Base-by-base conservation (phyloP, 495 filamentous ascomycete genomes). In the Recurvomyces mirabilis region DNA sequence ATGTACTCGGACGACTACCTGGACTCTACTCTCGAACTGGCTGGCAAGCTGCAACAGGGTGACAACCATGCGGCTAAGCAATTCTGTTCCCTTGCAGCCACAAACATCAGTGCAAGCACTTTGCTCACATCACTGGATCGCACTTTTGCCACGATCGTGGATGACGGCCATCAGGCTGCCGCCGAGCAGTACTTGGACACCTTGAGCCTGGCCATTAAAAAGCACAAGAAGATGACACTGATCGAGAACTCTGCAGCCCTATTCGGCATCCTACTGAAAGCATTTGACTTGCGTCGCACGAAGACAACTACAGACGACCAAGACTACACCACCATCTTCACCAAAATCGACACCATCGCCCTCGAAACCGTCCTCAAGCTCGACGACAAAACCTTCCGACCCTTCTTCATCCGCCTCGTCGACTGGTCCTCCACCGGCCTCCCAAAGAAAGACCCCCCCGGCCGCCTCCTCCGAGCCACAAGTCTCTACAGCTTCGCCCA, bases 381-480 rank as follows among this genome's bases (percentile, higher is more conserved):
- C 17, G 96, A 94, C 62, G 93, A 98, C 61, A 76, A 81, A n/a
- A 75, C 82, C 14, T 98, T 96, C 74, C 75, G 88, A n/a, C 91
- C 91, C 0, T 77, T 96, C 39, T 96, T 96, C 61, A 70, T 75
- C 13, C 75, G 77, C 42, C 62, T 94, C 5, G 68, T 88, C 18
- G 87, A 94, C 24, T 94, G 87, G 86, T 75, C 82, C 0, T 71
- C 65, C 18, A 57, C 63, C 46, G 45, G 65, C 46, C 44, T 63
- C n/a, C 63, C 78, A 18, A 82, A 78, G 63, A 72, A 72, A 43
- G 80, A 86, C 46, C 56, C 51, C 1, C 50, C 65, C 23, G 76
- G 72, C 25, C 69, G 61, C 33, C 56, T 69, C 7, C 61, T 76
- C 18, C 73, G 87, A 12, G 69, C 70, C 34, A 75, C 65, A 7